These are phyloP conservation scores for Asparagopsis taxiformis DNA, from an alignment of 31 red algal genomes.

Conservation along the genomic window DNA sequence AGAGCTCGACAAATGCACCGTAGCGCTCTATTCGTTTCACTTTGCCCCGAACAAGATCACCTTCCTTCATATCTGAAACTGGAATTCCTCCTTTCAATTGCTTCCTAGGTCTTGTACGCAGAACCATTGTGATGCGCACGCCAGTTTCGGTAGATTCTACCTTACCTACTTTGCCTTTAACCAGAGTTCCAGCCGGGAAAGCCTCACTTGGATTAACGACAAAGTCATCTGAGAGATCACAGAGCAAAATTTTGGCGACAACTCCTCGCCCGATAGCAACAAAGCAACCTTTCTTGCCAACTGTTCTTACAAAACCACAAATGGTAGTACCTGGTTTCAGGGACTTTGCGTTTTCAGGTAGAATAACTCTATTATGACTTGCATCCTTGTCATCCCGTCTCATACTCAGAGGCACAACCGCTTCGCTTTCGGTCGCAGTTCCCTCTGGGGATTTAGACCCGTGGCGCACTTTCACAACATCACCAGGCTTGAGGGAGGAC, in stretches of 20 bases:
- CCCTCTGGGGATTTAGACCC: not conserved
- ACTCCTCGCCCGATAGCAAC: constrained; percentile 54
- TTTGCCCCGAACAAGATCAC: constrained; percentile 24
- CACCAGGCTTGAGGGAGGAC: constrained; percentile 14
- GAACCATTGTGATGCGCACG: constrained; percentile 18
- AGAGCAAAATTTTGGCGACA: constrained; percentile 62
- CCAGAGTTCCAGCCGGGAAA: constrained; percentile 68
- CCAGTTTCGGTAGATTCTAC: not conserved
- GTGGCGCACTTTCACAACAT: constrained; percentile 30
- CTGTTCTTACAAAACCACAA: constrained; percentile 73
- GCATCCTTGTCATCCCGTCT: not conserved
- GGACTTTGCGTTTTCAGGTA: not conserved
- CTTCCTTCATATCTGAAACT: constrained; percentile 33
- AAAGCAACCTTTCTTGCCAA: constrained; percentile 76
- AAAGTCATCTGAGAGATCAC: constrained; percentile 78
- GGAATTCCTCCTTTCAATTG: constrained; percentile 1
- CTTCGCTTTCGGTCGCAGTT: not conserved
- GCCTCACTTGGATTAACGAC: constrained; percentile 35
- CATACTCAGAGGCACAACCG: constrained; percentile 25
- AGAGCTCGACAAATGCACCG: constrained; percentile 43
- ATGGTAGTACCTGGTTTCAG: constrained; percentile 48
- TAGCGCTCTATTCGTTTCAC: constrained; percentile 49
- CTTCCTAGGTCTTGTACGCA: constrained; percentile 35
- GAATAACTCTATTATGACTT: constrained; percentile 10
- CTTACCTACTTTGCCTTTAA: constrained; percentile 17